These are phyloP conservation scores for Macrotyloma uniflorum DNA, from an alignment of 306 rosid species.

Conservation along the genomic window DNA sequence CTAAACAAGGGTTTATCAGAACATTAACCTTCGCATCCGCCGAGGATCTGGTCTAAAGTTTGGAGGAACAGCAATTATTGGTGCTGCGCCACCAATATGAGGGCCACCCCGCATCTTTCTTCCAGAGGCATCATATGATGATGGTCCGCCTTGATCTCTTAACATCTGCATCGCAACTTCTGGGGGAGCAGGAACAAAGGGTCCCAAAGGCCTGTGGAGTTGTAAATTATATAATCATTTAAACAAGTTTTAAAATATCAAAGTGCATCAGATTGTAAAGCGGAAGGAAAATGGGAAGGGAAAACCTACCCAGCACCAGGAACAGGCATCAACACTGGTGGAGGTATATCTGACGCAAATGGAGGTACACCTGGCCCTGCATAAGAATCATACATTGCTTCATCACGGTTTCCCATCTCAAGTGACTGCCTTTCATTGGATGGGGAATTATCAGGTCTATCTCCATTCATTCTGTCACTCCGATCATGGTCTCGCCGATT, in stretches of 20 bases:
- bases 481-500: constrained; percentile 74
- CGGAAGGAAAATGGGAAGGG: not conserved
- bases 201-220: constrained; percentile 88
- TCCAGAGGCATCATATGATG: constrained; percentile 79
- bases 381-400: constrained; percentile 79
- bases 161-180: constrained; percentile 99
- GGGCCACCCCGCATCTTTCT: constrained; percentile 78
- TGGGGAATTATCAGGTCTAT: constrained; percentile 73
- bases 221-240: constrained; percentile 3
- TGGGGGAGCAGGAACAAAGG: constrained; percentile 99
- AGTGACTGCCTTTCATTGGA: constrained; percentile 64
- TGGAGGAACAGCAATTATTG: constrained; percentile 79
- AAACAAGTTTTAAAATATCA: constrained; percentile 1
- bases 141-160: constrained; percentile 94
- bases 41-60: constrained; percentile 91
- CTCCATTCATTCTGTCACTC: constrained; percentile 65
- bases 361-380: constrained; percentile 75
- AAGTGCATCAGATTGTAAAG: constrained; percentile 14
- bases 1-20: constrained; percentile 12
- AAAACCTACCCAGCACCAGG: constrained; percentile 98
- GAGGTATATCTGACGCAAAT: constrained; percentile 81
- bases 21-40: constrained; percentile 78
- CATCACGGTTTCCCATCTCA: constrained; percentile 81
- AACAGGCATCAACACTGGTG: constrained; percentile 96
- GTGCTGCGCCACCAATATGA: constrained; percentile 79